Evolutionary conservation across 2,329 filamentous ascomycete species (phyloP).

Genomic region (Neophaeococcomyces mojaviensis): DNA sequence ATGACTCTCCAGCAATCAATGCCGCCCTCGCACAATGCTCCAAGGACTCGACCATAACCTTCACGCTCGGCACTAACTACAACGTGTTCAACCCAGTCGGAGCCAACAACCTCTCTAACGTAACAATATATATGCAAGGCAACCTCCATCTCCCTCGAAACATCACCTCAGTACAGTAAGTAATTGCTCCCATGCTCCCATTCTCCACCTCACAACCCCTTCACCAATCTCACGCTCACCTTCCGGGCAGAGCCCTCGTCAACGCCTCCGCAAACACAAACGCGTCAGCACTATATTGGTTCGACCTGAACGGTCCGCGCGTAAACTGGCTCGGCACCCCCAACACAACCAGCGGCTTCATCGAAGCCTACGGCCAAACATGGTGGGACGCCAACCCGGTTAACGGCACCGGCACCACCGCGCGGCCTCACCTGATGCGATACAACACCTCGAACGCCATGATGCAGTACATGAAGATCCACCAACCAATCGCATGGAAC

Average conservation of each 20-base stretch:
- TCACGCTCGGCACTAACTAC: slow-evolving; percentile 36
- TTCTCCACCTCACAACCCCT: no score
- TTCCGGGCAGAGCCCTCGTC: slow-evolving; percentile 10
- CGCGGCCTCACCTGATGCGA: slow-evolving; percentile 35
- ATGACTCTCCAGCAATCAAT: slow-evolving; percentile 35
- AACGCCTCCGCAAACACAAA: slow-evolving; percentile 26
- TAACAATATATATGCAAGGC: slow-evolving; percentile 37
- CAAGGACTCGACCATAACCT: slow-evolving; percentile 29
- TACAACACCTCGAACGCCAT: slow-evolving; percentile 32
- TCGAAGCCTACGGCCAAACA: slow-evolving; percentile 38
- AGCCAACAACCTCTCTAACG: slow-evolving; percentile 36
- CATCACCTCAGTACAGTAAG: slow-evolving; percentile 31
- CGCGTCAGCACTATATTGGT: slow-evolving; percentile 30
- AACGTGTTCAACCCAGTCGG: slow-evolving; percentile 35
- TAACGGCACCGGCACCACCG: slow-evolving; percentile 32
- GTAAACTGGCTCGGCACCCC: slow-evolving; percentile 30
- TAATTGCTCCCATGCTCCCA: no score
- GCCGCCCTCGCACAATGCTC: slow-evolving; percentile 33
- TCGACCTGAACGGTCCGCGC: slow-evolving; percentile 29
- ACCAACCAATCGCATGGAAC: slow-evolving; percentile 40
- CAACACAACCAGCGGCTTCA: slow-evolving; percentile 36
- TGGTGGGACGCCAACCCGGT: slow-evolving; percentile 40
- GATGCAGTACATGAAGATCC: slow-evolving; percentile 35
- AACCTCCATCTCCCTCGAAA: slow-evolving; percentile 38
- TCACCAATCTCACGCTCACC: no score